Evolutionary conservation across 2,329 filamentous ascomycete species (phyloP), one percentile per base, ranked within the genome.

Genomic region (Microdochium bolleyi): DNA sequence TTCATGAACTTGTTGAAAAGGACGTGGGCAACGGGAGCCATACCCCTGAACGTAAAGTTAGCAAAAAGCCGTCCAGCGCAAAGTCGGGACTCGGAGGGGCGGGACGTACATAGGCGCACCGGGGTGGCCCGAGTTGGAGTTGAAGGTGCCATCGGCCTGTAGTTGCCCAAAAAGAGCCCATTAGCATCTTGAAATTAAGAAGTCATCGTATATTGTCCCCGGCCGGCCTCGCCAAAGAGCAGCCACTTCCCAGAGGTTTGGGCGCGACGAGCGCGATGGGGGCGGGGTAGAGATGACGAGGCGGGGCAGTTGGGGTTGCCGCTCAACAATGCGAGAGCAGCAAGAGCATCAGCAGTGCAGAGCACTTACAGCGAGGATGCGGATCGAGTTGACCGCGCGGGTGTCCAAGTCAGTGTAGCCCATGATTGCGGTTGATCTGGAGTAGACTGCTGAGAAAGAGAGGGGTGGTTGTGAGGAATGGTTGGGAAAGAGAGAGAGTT

Each of bases 1-100:
- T 78, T 95, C 90, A 99, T 90, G 82, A 96, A 95, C 75, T 94
- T 95, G 84, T 96, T 95, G 80, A 89, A 99, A 60, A 99, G 84
- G 67, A 97, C 90, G 82, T 97, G 94, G 73, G 94, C 87, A 68
- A 92, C 85, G 58, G 94, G 92, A 68, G 94, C 94, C 89, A 97
- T 83, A 70, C 83, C 83, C 82, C 82, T 85, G 56, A 19, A 57
- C 49, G 21, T 49, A 27, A 16, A 58, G 21, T 49, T 30, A 49
- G 48, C 19, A 48, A 21, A 19, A 16, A 19, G 14, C 4, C 13
- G 34, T 16, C 5, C 34, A 38, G n/a, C 16, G 34, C 37, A 4
- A 8, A 46, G 19, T 16, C 19, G 5, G 16, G 41, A 13, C 3
- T 3, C 21, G 48, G 11, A 49, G 10, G 48, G 10, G 13, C 44